Base-by-base conservation (phyloP, 129 eudicot species). In the Solidago caesia region DNA sequence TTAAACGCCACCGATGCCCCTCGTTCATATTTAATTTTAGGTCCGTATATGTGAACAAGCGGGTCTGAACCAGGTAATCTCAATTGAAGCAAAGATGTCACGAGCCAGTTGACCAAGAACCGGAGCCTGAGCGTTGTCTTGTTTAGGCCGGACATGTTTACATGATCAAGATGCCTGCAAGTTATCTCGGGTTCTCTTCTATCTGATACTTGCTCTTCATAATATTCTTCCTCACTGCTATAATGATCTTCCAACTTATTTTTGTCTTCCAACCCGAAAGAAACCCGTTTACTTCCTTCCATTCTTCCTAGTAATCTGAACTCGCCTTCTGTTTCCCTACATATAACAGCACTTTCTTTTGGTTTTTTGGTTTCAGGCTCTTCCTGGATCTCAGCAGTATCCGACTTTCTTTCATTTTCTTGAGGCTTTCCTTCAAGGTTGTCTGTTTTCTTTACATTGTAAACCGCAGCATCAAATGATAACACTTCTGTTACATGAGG, bases 1-100 rank as follows among this genome's bases (percentile, higher is more conserved):
- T 82, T 82, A 67, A 82, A 82, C 2, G 85, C 85, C 8, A 82
- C 82, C 7, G 85, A 82, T 33, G 82, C 85, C 16, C 81, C 85
- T 26, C 85, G 75, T 58, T 82, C 85, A 33, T 82, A 82, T 49
- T 82, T 82, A 1, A 82, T 82, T 77, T 82, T 82, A 47, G 85
- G 85, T 5, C 85, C 85, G 5, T 82, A 82, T 4, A 82, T 82
- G 65, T 82, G 85, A 72, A 82, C 85, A 44, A 82, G 82, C 16
- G 82, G 82, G 49, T 58, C 67, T 0, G 78, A 77, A 58, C 59
- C 75, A 15, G 69, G 75, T 58, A 76, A 65, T 58, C 81, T 72
- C 39, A 77, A 48, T 1, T 82, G 79, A 55, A 82, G 79, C 75
- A 82, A 67, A 14, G 85, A 77, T 8, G 85, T 82, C 72, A 77